Evolutionary conservation across 2,329 filamentous ascomycete species (phyloP).

Genomic region (Tolypocladium cylindrosporum): DNA sequence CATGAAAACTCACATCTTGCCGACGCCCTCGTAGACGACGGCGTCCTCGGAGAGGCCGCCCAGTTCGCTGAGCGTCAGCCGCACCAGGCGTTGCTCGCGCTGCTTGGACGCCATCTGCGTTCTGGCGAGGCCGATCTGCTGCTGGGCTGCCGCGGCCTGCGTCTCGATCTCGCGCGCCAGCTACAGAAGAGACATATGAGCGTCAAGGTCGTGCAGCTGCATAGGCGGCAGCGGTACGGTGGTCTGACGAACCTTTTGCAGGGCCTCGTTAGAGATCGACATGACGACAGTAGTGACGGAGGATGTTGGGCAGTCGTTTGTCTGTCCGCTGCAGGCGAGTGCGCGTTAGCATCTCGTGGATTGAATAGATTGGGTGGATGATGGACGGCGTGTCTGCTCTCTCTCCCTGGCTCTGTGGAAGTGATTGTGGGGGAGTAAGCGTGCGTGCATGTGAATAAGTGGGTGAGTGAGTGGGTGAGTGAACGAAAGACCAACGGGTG

Average conservation of each 20-base stretch:
- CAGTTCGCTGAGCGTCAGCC: constrained; percentile 78
- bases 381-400: no score
- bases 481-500: neutral
- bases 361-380: no score
- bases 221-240: neutral
- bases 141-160: constrained; percentile 78
- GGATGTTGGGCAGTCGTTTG: neutral
- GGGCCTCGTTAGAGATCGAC: constrained; percentile 88
- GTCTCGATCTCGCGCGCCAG: constrained; percentile 88
- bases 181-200: constrained; percentile 35
- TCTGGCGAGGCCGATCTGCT: constrained; percentile 81
- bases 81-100: constrained; percentile 77
- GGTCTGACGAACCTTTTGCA: constrained; percentile 65
- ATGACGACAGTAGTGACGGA: constrained; percentile 37
- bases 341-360: neutral
- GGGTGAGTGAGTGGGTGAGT: neutral
- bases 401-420: neutral
- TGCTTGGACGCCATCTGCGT: constrained; percentile 79
- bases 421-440: neutral
- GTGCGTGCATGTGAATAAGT: neutral
- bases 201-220: neutral
- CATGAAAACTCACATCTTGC: constrained; percentile 70
- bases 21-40: constrained; percentile 85
- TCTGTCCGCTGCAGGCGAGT: neutral
- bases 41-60: constrained; percentile 65